A percentile compares a stretch with the other conserved stretches of the same genome.
phyloP scores from a whole-genome alignment of 345 rosid genomes.

The Melaleuca quinquenervia region DNA sequence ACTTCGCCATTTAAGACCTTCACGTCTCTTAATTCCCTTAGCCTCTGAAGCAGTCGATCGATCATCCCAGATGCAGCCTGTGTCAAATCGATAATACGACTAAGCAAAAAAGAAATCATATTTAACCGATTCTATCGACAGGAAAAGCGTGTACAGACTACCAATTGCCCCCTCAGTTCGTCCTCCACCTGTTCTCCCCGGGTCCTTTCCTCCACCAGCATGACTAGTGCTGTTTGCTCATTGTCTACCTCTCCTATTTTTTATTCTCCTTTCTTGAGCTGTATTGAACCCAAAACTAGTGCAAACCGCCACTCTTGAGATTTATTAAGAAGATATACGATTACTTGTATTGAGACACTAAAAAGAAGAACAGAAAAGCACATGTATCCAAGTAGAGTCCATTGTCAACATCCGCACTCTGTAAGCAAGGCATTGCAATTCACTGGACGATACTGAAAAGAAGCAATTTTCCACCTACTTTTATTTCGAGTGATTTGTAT shows the following conservation, averaged over 20 bases:
- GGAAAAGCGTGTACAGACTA: conserved; percentile 9
- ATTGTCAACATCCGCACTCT: neutral
- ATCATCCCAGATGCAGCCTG: conserved; percentile 20
- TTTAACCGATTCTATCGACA: neutral
- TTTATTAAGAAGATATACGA: neutral
- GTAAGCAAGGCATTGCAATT: neutral
- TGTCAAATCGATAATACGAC: neutral
- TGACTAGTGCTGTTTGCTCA: neutral
- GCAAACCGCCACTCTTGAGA: neutral
- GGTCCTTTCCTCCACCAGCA: conserved; percentile 21
- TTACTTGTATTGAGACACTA: neutral
- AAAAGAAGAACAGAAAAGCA: neutral
- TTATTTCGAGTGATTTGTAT: conserved; percentile 14
- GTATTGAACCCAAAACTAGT: neutral
- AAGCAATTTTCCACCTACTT: conserved; percentile 4
- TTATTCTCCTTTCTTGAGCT: conserved; percentile 4
- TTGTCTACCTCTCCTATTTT: conserved; percentile 6
- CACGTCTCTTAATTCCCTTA: conserved; percentile 11
- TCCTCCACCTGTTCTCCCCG: conserved; percentile 16
- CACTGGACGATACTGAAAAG: neutral
- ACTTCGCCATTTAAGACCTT: neutral
- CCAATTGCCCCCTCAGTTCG: conserved; percentile 12
- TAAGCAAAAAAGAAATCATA: neutral
- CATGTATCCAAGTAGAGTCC: neutral
- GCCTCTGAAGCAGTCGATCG: conserved; percentile 7